Percentiles rank a stretch among this genome's conserved stretches.
phyloP scores from a whole-genome alignment of 208 protist genomes.

The Trypanosoma grayi region DNA sequence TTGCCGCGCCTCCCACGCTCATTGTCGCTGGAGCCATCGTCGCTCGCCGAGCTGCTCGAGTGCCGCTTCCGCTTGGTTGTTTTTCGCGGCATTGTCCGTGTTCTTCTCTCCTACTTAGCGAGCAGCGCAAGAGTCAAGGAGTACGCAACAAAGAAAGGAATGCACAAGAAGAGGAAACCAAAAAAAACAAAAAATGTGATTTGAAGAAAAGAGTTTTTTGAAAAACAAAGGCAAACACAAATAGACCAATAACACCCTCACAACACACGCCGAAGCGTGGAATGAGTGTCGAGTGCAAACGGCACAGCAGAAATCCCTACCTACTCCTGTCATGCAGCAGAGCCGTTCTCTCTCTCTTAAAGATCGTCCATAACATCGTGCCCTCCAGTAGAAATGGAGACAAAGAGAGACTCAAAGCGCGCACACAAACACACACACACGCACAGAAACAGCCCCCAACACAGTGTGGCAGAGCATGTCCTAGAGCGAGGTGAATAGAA shows the following conservation, averaged over 20 bases:
- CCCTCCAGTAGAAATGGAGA: background rate
- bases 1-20: constrained; percentile 17
- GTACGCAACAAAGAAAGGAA: too few relatives aligned
- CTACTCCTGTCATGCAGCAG: too few relatives aligned
- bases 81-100: constrained; percentile 25
- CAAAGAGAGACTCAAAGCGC: constrained; percentile 5
- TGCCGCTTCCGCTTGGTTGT: constrained; percentile 24
- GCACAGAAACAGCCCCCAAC: too few relatives aligned
- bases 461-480: too few relatives aligned
- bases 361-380: too few relatives aligned
- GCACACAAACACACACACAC: too few relatives aligned
- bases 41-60: constrained; percentile 25
- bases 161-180: constrained; percentile 8
- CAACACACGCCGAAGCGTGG: too few relatives aligned
- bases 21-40: constrained; percentile 8
- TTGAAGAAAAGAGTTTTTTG: background rate
- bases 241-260: too few relatives aligned
- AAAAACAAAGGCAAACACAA: background rate
- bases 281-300: too few relatives aligned
- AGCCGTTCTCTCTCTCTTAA: too few relatives aligned
- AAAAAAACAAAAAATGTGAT: constrained; percentile 2
- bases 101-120: constrained; percentile 1
- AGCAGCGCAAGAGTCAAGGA: too few relatives aligned
- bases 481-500: too few relatives aligned
- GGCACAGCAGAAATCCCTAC: background rate